These are phyloP conservation scores for Cornus suecica DNA, from an alignment of 148 eudicot genomes.

Conservation along the genomic window DNA sequence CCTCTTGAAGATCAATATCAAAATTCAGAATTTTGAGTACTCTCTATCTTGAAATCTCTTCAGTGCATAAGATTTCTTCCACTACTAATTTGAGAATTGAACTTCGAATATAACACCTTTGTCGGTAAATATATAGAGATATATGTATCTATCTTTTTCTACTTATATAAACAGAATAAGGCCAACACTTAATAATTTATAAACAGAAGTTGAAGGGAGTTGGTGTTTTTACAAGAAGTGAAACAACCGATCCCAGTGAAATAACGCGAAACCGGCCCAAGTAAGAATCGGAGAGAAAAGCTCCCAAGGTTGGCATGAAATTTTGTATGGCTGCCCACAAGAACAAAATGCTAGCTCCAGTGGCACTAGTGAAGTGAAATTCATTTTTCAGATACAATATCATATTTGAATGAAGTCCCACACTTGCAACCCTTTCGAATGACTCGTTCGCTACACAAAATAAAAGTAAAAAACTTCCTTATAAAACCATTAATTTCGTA, in stretches of 20 bases:
- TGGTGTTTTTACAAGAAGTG: constrained; percentile 24
- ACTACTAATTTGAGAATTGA: too few species aligned
- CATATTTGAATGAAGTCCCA: constrained; percentile 40
- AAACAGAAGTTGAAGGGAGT: not conserved
- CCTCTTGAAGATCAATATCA: too few species aligned
- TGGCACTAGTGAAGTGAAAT: constrained; percentile 27
- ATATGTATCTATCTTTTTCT: too few species aligned
- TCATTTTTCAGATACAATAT: constrained; percentile 30
- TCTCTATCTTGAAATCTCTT: too few species aligned
- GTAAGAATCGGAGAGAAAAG: constrained; percentile 43
- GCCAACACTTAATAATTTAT: too few species aligned
- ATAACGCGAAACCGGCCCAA: constrained; percentile 40
- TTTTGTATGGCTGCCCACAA: constrained; percentile 31
- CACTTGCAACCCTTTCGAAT: constrained; percentile 37
- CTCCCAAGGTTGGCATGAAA: constrained; percentile 40
- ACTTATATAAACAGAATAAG: too few species aligned
- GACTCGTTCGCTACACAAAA: constrained; percentile 44
- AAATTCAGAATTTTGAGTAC: too few species aligned
- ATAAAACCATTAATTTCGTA: too few species aligned
- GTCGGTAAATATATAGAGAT: too few species aligned
- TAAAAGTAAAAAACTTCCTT: too few species aligned
- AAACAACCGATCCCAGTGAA: constrained; percentile 20
- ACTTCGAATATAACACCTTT: too few species aligned
- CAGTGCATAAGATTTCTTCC: too few species aligned
- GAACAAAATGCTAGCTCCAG: constrained; percentile 30